A percentile compares a stretch with the other conserved stretches of the same genome.
These are phyloP conservation scores for Podila horticola DNA, from an alignment of 192 early-diverging fungal genomes.

Conservation along the genomic window DNA sequence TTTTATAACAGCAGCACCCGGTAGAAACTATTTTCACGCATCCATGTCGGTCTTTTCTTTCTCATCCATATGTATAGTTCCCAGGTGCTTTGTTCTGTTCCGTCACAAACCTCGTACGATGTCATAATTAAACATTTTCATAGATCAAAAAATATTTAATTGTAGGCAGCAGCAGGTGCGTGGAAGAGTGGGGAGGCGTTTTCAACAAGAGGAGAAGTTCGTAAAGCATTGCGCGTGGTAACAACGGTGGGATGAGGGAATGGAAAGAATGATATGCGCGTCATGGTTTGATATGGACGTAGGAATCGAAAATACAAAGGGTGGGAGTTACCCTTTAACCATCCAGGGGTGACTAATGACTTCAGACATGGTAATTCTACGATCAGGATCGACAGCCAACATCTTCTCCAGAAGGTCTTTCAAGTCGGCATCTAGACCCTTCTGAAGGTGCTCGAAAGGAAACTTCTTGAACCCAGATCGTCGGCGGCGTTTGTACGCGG, in stretches of 20 bases:
- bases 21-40: no score
- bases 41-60: no score
- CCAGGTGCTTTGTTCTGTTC: no score
- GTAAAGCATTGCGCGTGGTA: background rate
- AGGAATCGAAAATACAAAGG: background rate
- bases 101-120: no score
- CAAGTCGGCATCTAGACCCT: conserved; percentile 15
- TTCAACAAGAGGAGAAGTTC: background rate
- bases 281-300: background rate
- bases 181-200: background rate
- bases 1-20: no score
- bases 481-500: conserved; percentile 10
- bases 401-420: conserved; percentile 36
- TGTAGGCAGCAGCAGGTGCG: no score
- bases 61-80: no score
- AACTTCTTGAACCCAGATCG: conserved; percentile 3
- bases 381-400: conserved; percentile 38
- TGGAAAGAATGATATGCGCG: background rate
- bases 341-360: conserved; percentile 40
- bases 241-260: background rate
- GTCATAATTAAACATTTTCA: no score
- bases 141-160: no score
- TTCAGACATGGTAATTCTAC: conserved; percentile 31
- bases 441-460: conserved; percentile 1
- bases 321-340: background rate